A percentile compares a stretch with the other conserved stretches of the same genome.
phyloP scores from a whole-genome alignment of 441 rosid genomes.

The Adansonia rubrostipa region DNA sequence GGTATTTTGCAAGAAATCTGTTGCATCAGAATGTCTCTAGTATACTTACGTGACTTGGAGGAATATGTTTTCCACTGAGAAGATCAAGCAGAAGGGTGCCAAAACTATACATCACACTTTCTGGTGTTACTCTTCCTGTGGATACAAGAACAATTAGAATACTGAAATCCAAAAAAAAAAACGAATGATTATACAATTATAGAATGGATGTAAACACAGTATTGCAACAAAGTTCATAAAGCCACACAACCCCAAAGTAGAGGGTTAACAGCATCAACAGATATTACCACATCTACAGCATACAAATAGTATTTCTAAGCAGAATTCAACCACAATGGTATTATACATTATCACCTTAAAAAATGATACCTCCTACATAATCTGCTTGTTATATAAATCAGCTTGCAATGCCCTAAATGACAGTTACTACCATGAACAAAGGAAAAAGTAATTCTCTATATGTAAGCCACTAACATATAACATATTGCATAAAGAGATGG shows the following conservation, averaged over 20 bases:
- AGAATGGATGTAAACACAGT: background rate
- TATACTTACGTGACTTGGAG: conserved; percentile 85
- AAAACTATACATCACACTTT: conserved; percentile 93
- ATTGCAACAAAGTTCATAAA: background rate
- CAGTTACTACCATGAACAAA: background rate
- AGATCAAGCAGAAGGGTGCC: conserved; percentile 95
- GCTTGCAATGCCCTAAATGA: background rate
- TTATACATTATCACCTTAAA: background rate
- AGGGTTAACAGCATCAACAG: background rate
- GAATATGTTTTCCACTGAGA: conserved; percentile 96
- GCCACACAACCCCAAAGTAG: conserved; percentile 1
- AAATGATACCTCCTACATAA: background rate
- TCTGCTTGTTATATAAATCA: conserved; percentile 4
- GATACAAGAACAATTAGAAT: background rate
- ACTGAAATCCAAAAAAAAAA: background rate
- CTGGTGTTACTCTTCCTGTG: conserved; percentile 84
- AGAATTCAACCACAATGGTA: background rate
- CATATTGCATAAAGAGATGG: background rate
- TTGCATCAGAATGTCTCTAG: background rate
- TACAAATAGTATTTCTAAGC: background rate
- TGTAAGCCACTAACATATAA: background rate
- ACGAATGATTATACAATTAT: background rate
- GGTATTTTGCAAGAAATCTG: background rate
- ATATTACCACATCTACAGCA: background rate
- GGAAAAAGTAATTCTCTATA: background rate